Conservation (phyloP, 2,329 filamentous ascomycete genomes). For the Dendrostoma leiphaemia region DNA sequence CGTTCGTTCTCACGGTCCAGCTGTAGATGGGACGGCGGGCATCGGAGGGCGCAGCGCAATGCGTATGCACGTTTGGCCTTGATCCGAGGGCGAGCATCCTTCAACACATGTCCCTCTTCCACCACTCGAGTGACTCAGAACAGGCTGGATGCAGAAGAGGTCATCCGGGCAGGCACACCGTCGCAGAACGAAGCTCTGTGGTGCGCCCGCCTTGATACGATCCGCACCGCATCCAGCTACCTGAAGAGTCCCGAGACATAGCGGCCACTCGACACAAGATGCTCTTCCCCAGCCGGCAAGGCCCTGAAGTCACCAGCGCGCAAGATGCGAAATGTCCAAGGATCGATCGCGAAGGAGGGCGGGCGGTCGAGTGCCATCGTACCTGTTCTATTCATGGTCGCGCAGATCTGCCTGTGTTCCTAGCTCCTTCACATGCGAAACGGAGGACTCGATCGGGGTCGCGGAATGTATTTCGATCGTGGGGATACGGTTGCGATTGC, state of each 20-base stretch:
- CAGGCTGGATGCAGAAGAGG: not conserved
- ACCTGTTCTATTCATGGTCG: constrained; percentile 22
- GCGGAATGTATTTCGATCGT: not conserved
- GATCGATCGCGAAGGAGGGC: constrained; percentile 12
- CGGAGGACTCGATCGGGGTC: not conserved
- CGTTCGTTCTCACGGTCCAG: not conserved
- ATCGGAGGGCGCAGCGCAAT: not conserved
- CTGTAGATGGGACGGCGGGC: not conserved
- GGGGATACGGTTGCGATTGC: not conserved
- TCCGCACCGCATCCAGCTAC: not conserved
- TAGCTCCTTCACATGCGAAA: not conserved
- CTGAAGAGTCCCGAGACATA: not conserved
- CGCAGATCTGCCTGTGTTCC: constrained; percentile 3
- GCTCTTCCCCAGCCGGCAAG: not conserved
- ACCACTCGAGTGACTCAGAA: not conserved
- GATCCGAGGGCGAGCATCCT: not conserved
- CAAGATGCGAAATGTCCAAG: not conserved
- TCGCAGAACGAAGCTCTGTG: not conserved
- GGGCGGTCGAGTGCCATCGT: constrained; percentile 16
- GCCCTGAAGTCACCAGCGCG: not conserved
- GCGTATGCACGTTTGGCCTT: not conserved
- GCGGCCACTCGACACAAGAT: not conserved
- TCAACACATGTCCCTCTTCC: not conserved
- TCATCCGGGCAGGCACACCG: not conserved
- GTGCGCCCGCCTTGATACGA: not conserved